A percentile compares a stretch with the other conserved stretches of the same genome.
Conservation (phyloP, 2,329 filamentous ascomycete species). For the Aspergillus arachidicola region DNA sequence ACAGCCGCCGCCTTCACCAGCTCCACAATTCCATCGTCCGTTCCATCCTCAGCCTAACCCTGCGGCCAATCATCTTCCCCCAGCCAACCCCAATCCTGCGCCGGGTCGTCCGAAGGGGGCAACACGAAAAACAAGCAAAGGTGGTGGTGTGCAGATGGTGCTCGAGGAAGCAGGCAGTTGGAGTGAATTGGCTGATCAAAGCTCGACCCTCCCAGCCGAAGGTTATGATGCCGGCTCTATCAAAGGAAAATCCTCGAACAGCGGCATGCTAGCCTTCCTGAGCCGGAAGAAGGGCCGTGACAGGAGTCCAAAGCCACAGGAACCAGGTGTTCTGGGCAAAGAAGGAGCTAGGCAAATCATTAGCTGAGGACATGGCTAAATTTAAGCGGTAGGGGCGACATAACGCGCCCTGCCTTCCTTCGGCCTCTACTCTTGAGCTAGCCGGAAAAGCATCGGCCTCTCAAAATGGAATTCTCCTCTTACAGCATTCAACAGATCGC, state of each 20-base stretch:
- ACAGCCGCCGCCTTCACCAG: slow-evolving; percentile 26
- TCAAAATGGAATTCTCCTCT: background rate
- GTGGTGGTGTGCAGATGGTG: slow-evolving; percentile 87
- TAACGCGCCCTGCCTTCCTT: background rate
- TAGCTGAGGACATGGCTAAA: slow-evolving; percentile 48
- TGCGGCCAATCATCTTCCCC: slow-evolving; percentile 41
- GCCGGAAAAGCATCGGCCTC: background rate
- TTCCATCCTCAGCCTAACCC: slow-evolving; percentile 27
- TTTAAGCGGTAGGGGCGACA: background rate
- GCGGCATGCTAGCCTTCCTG: slow-evolving; percentile 87
- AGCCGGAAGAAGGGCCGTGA: slow-evolving; percentile 86
- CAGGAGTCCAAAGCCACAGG: slow-evolving; percentile 90
- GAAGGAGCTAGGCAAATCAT: slow-evolving; percentile 87
- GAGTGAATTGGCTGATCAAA: slow-evolving; percentile 86
- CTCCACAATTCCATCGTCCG: background rate
- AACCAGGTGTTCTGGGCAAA: slow-evolving; percentile 90
- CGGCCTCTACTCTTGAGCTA: background rate
- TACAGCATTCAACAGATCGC: slow-evolving; percentile 1
- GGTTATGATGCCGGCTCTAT: slow-evolving; percentile 49
- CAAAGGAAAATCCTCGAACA: slow-evolving; percentile 54
- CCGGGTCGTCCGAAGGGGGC: slow-evolving; percentile 58
- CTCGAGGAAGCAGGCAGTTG: slow-evolving; percentile 87
- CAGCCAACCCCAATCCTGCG: slow-evolving; percentile 35
- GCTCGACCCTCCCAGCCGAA: slow-evolving; percentile 71
- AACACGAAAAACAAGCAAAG: slow-evolving; percentile 72